These are phyloP conservation scores for Solanum habrochaites DNA, from an alignment of 257 asterid species.

Conservation along the genomic window DNA sequence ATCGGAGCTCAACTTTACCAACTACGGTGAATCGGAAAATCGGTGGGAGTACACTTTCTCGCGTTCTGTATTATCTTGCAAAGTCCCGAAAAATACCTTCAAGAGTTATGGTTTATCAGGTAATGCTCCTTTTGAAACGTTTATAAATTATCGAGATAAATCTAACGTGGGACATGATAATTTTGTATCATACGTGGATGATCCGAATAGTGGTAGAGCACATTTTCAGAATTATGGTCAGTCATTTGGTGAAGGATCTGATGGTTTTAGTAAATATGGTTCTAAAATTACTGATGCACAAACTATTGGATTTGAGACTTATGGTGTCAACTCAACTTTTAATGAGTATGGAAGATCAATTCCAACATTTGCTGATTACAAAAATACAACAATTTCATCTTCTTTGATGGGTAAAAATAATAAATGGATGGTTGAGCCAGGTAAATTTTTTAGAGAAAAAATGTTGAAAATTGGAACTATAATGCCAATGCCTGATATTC, in stretches of 20 bases:
- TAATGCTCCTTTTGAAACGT: constrained; percentile 43
- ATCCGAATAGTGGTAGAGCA: constrained; percentile 36
- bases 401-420: constrained; percentile 9
- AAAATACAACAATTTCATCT: constrained; percentile 19
- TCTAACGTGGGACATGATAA: constrained; percentile 71
- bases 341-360: constrained; percentile 37
- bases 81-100: constrained; percentile 58
- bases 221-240: constrained; percentile 53
- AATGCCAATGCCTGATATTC: constrained; percentile 86
- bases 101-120: constrained; percentile 41
- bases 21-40: constrained; percentile 46
- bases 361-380: constrained; percentile 35
- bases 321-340: constrained; percentile 60
- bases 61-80: too few relatives aligned
- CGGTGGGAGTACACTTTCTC: constrained; percentile 40
- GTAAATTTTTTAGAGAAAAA: constrained; percentile 67
- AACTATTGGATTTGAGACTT: constrained; percentile 30
- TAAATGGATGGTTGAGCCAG: constrained; percentile 71
- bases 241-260: constrained; percentile 62
- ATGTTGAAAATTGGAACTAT: constrained; percentile 44
- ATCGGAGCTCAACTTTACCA: constrained; percentile 49
- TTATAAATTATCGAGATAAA: constrained; percentile 52
- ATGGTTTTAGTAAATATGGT: constrained; percentile 56
- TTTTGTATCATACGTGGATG: constrained; percentile 50
- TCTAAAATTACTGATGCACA: constrained; percentile 31